phyloP scores from a whole-genome alignment of 1,284 basidiomycete genomes.

The Termitomyces sp. region DNA sequence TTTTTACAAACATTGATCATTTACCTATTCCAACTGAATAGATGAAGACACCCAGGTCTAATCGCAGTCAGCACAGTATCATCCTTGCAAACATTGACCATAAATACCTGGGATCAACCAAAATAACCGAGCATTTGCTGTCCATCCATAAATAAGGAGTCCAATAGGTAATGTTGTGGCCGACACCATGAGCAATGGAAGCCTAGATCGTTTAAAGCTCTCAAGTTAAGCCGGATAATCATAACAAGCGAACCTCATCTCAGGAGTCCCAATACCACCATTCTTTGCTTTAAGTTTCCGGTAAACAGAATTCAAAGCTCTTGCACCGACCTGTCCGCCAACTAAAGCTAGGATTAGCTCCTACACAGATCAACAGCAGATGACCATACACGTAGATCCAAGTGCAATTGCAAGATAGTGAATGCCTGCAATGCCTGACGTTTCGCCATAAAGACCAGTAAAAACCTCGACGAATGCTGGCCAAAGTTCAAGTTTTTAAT shows the following conservation, averaged over 20 bases:
- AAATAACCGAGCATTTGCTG: conserved; percentile 22
- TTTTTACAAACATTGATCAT: neutral
- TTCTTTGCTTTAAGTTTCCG: conserved; percentile 31
- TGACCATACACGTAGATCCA: conserved; percentile 24
- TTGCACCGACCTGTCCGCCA: conserved; percentile 34
- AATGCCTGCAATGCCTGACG: conserved; percentile 34
- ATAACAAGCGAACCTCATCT: conserved; percentile 26
- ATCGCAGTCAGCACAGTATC: neutral
- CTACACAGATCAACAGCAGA: neutral
- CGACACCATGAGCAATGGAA: conserved; percentile 27
- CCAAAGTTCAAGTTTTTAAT: neutral
- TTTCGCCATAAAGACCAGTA: conserved; percentile 30
- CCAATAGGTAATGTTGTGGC: conserved; percentile 28
- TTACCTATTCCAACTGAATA: conserved; percentile 27
- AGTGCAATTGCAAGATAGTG: conserved; percentile 38
- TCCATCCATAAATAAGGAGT: conserved; percentile 29
- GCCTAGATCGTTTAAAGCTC: conserved; percentile 8
- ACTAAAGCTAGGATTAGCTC: conserved; percentile 13
- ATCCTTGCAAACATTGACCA: neutral
- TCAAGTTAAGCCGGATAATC: neutral
- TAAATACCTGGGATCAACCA: conserved; percentile 25
- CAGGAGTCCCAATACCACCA: conserved; percentile 35
- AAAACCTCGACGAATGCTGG: conserved; percentile 33
- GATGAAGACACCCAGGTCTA: conserved; percentile 29
- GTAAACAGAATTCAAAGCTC: conserved; percentile 36